Conservation (phyloP, 352 stramenopile genomes). For the Peronospora farinosa region DNA sequence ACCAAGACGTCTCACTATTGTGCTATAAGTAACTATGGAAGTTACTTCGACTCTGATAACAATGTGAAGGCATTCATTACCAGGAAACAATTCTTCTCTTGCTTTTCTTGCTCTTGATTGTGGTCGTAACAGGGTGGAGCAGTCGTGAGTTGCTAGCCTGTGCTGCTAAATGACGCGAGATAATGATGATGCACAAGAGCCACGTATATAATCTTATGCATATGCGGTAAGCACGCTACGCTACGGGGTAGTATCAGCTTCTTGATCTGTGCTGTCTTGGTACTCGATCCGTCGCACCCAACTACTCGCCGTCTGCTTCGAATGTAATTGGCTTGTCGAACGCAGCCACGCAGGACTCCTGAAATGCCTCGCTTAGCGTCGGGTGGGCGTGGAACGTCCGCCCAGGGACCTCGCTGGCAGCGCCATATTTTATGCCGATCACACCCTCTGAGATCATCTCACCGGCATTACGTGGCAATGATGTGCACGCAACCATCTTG, state of each 20-base stretch:
- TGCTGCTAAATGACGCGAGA: neutral
- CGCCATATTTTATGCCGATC: conserved; percentile 98
- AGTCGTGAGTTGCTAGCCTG: neutral
- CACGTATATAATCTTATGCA: conserved; percentile 28
- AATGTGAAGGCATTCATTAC: conserved; percentile 44
- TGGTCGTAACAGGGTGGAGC: too few species aligned
- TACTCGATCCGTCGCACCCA: conserved; percentile 5
- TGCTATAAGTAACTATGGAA: conserved; percentile 21
- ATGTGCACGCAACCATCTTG: conserved; percentile 98
- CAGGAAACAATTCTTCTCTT: conserved; percentile 6
- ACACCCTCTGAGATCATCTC: conserved; percentile 99
- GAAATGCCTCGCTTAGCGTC: conserved; percentile 98
- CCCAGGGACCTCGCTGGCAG: conserved; percentile 96
- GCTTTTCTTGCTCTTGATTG: neutral
- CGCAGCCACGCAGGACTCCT: conserved; percentile 96
- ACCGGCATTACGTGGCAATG: conserved; percentile 96
- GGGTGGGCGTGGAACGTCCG: conserved; percentile 97
- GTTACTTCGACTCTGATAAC: conserved; percentile 36
- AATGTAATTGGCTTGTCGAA: conserved; percentile 99
- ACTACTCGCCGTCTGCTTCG: conserved; percentile 62
- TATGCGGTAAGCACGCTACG: conserved; percentile 17
- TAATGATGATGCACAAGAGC: conserved; percentile 9
- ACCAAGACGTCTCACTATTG: conserved; percentile 14
- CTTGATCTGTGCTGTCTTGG: conserved; percentile 12
- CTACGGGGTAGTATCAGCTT: conserved; percentile 1